Conservation (phyloP, 768 basidiomycete genomes). For the Mycena indigotica region DNA sequence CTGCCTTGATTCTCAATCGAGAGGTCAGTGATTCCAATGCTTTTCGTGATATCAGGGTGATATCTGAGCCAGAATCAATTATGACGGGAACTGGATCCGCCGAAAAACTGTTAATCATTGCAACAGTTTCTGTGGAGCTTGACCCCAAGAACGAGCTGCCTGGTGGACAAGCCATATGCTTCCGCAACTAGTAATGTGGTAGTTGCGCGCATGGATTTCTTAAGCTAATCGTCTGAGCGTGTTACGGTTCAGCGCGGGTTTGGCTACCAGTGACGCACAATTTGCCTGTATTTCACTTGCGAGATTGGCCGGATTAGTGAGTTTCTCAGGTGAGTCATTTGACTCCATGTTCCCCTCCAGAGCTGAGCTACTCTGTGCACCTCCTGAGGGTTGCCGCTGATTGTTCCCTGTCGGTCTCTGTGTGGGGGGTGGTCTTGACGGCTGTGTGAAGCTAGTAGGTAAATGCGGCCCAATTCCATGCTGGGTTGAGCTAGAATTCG, state of each 20-base stretch:
- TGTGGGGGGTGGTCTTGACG: no score
- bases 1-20: conserved; percentile 25
- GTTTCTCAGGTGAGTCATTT: no score
- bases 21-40: conserved; percentile 7
- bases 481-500: no score
- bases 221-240: conserved; percentile 1
- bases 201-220: conserved; percentile 5
- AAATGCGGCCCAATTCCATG: no score
- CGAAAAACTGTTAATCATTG: conserved; percentile 2
- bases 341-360: no score
- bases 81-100: conserved; percentile 15
- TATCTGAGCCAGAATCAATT: conserved; percentile 39
- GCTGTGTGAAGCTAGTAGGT: no score
- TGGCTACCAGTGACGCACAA: no score
- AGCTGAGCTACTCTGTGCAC: no score
- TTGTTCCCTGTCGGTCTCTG: no score
- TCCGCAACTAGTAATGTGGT: conserved; percentile 14
- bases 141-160: conserved; percentile 37
- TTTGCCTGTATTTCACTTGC: no score
- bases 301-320: no score
- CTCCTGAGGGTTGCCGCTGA: no score
- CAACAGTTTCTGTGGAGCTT: conserved; percentile 22
- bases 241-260: conserved; percentile 8
- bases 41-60: conserved; percentile 34
- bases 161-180: conserved; percentile 27